Base-by-base conservation (phyloP, 306 rosid species). In the Clitoria ternatea region DNA sequence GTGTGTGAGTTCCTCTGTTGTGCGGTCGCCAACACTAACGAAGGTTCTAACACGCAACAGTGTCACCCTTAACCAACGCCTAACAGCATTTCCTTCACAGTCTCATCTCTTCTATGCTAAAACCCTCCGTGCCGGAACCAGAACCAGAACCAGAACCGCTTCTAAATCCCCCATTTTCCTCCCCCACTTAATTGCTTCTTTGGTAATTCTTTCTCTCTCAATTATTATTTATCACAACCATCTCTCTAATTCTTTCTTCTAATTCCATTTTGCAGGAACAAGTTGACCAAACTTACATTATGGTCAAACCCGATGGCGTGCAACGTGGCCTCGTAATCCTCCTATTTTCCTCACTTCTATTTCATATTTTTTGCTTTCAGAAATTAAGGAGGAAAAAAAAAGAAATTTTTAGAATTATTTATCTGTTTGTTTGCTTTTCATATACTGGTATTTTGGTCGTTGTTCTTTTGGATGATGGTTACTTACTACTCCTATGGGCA, bases 231-330 rank as follows among this genome's bases (percentile, higher is more conserved):
- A 10, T 30, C 59, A 5, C 9, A 55, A 57, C 1, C 19, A 64
- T 60, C 4, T 30, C 13, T 76, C 33, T 17, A 26, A 75, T 40
- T 47, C 17, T 29, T 60, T 50, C 8, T 49, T 22, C n/a, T n/a
- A n/a, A 17, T 69, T 65, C n/a, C 13, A 29, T 11, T 69, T 20
- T 63, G 85, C 86, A 95, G 97, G 93, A 95, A 72, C 89, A 83
- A 62, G 93, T 91, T 75, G 96, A 95, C 49, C 80, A 91, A 62
- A 86, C 96, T 72, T 95, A 91, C 55, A 89, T 95, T 76, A 95
- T 95, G 99, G 93, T 95, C 60, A 95, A 95, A 72, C 99, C 99
- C 1, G 99, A 91, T 43, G 97, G 97, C 1, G 96, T 95, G 62
- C 99, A 91, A n/a, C 97, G 99, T 52, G 97, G 97, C 43, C 90